phyloP scores from a whole-genome alignment of 1,284 basidiomycete species.

The Ceratobasidium sp. region DNA sequence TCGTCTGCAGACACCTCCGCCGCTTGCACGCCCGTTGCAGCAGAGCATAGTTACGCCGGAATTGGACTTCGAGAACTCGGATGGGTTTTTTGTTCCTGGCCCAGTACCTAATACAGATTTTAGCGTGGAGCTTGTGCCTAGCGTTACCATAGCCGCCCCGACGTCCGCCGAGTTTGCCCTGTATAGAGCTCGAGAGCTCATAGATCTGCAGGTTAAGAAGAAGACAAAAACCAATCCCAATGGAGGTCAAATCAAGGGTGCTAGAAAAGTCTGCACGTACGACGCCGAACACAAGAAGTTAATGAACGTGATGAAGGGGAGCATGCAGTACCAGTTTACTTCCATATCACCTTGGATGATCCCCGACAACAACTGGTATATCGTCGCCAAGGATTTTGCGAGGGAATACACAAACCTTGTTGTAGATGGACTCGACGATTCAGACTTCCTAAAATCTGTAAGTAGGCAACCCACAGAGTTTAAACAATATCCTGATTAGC shows the following conservation, averaged over 20 bases:
- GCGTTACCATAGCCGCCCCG: not conserved
- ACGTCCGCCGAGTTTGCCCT: not conserved
- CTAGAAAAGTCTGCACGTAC: not conserved
- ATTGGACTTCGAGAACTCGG: not conserved
- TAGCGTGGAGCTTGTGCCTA: not conserved
- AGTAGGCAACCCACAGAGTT: not conserved
- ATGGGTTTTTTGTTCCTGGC: not conserved
- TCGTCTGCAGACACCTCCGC: not conserved
- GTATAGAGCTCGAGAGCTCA: not conserved
- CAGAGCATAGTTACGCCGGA: not conserved
- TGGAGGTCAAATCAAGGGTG: not conserved
- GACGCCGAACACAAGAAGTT: not conserved
- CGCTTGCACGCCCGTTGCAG: not conserved
- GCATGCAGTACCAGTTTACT: not conserved
- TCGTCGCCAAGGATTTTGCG: not conserved
- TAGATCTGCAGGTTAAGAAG: not conserved
- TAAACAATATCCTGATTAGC: too few species aligned
- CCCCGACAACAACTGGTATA: not conserved
- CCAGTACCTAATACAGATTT: not conserved
- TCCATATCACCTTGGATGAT: not conserved
- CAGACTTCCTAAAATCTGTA: not conserved
- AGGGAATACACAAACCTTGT: not conserved
- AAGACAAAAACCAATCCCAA: not conserved
- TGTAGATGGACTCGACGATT: not conserved
- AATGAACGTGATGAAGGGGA: slow-evolving; percentile 5